These are phyloP conservation scores for Allium fistulosum DNA, from an alignment of 106 monocot species.

Conservation along the genomic window DNA sequence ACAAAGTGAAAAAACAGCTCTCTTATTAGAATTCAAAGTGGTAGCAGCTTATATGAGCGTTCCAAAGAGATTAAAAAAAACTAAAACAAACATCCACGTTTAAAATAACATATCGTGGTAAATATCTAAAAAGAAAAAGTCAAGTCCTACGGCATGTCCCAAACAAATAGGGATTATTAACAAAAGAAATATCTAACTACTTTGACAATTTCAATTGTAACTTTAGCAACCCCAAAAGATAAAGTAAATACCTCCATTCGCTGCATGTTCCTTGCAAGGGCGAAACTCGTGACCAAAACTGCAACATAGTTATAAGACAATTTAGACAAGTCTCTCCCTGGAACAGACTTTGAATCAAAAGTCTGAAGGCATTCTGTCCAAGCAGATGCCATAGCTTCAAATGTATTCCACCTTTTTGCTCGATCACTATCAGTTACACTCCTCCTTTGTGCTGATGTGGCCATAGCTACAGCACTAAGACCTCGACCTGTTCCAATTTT, in stretches of 20 bases:
- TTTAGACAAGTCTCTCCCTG: slow-evolving; percentile 74
- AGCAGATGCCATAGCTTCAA: slow-evolving; percentile 88
- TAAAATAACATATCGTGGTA: no score
- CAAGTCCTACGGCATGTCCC: neutral
- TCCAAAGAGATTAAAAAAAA: no score
- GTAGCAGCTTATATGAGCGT: no score
- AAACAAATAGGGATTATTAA: no score
- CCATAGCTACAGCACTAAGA: slow-evolving; percentile 99
- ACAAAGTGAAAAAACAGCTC: no score
- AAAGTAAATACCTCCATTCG: slow-evolving; percentile 58
- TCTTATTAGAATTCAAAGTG: no score
- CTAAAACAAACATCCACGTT: no score
- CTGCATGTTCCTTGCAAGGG: slow-evolving; percentile 85
- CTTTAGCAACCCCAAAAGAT: neutral
- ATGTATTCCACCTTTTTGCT: slow-evolving; percentile 86
- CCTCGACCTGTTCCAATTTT: slow-evolving; percentile 94
- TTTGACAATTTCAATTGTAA: no score
- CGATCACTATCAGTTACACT: slow-evolving; percentile 64
- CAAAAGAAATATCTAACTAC: no score
- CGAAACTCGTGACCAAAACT: slow-evolving; percentile 79
- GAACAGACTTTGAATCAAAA: slow-evolving; percentile 52
- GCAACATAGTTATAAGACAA: slow-evolving; percentile 82
- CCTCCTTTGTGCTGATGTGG: slow-evolving; percentile 94
- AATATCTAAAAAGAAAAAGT: no score
- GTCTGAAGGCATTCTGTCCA: slow-evolving; percentile 86